Percentiles rank a stretch among this genome's conserved stretches.
These are phyloP conservation scores for Fusarium lateritium DNA, from an alignment of 2,329 filamentous ascomycete species.

Conservation along the genomic window DNA sequence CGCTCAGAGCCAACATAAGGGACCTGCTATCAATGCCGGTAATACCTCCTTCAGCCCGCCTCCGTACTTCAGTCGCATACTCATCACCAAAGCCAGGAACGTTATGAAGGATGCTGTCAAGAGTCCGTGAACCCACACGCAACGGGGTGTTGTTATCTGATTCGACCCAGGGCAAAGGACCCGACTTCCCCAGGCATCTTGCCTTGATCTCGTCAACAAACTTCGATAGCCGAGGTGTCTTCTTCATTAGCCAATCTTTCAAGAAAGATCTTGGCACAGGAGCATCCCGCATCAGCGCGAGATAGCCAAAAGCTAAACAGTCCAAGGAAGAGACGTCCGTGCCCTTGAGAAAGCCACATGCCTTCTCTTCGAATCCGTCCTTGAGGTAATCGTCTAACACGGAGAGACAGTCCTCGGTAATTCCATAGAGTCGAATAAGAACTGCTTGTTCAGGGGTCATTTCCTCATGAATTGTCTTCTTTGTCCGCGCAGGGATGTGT, in stretches of 20 bases:
- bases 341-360: conserved; percentile 52
- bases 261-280: conserved; percentile 61
- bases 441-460: conserved; percentile 80
- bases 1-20: conserved; percentile 51
- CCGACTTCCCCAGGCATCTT: conserved; percentile 37
- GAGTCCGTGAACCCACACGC: conserved; percentile 49
- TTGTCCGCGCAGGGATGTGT: conserved; percentile 59
- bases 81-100: conserved; percentile 55
- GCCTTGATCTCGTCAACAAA: conserved; percentile 54
- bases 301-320: conserved; percentile 84
- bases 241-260: conserved; percentile 58
- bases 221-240: conserved; percentile 50
- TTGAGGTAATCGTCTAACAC: conserved; percentile 74
- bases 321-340: conserved; percentile 67
- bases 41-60: conserved; percentile 53
- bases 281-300: conserved; percentile 77
- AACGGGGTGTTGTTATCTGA: conserved; percentile 43
- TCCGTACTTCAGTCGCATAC: conserved; percentile 57
- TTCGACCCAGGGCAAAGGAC: conserved; percentile 49
- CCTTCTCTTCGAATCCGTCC: conserved; percentile 36
- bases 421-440: conserved; percentile 81
- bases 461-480: conserved; percentile 71
- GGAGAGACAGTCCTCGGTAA: conserved; percentile 79
- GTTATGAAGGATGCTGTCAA: conserved; percentile 56
- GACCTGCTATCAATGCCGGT: conserved; percentile 54